phyloP scores from a whole-genome alignment of 257 asterid species.

The Cordia subcordata region DNA sequence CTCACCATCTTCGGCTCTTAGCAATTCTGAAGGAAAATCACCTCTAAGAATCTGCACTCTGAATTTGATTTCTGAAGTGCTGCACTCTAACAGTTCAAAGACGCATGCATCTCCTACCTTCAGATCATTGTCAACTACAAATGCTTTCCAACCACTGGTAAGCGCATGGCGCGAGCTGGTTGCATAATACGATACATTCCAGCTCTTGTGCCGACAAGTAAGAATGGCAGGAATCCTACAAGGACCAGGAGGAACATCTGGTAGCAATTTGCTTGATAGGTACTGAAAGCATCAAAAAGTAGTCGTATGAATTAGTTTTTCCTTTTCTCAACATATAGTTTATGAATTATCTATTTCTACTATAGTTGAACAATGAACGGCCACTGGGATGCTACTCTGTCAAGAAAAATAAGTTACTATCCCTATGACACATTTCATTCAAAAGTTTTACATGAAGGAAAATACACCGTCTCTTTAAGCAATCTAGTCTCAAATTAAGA shows the following conservation, averaged over 20 bases:
- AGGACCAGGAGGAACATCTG: constrained; percentile 19
- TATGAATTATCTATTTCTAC: too few species aligned
- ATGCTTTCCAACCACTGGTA: constrained; percentile 27
- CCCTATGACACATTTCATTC: too few species aligned
- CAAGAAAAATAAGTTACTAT: too few species aligned
- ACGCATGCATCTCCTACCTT: constrained; percentile 43
- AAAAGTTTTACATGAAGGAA: too few species aligned
- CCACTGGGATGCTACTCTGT: too few species aligned
- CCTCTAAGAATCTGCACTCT: constrained; percentile 28
- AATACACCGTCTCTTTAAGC: too few species aligned
- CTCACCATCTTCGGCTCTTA: too few species aligned
- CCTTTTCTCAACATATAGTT: too few species aligned
- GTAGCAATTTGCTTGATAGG: constrained; percentile 4
- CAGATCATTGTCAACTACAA: constrained; percentile 34
- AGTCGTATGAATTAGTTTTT: too few species aligned
- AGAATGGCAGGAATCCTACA: constrained; percentile 22
- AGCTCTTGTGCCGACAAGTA: constrained; percentile 26
- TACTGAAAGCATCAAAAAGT: constrained; percentile 1
- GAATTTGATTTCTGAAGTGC: constrained; percentile 5
- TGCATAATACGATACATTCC: constrained; percentile 31
- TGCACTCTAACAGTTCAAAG: constrained; percentile 39
- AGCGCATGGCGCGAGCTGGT: background rate
- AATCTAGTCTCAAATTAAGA: background rate
- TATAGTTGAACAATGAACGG: too few species aligned
- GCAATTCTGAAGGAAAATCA: too few species aligned